Evolutionary conservation across 768 basidiomycete species (phyloP).

Genomic region (Paxillus rubicundulus): DNA sequence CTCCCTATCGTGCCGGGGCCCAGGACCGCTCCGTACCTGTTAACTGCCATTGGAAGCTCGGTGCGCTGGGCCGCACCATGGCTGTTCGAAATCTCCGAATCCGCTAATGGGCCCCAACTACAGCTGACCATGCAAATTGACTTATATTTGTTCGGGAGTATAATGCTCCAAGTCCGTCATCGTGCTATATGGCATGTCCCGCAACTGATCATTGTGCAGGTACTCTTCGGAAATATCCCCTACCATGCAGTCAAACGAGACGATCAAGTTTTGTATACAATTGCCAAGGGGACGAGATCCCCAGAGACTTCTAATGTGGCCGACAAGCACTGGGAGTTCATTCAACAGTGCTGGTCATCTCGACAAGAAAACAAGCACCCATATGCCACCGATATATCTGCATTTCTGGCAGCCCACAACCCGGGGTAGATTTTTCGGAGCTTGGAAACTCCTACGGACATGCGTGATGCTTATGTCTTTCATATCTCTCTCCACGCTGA

Average conservation of each 20-base stretch:
- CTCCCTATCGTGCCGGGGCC: slow-evolving; percentile 28
- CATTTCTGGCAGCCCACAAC: no score
- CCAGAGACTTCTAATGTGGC: neutral
- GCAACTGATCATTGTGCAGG: slow-evolving; percentile 17
- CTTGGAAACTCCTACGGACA: no score
- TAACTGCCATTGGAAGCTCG: slow-evolving; percentile 41
- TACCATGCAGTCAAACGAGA: slow-evolving; percentile 23
- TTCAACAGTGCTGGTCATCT: slow-evolving; percentile 27
- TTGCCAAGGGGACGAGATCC: slow-evolving; percentile 14
- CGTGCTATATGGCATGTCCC: neutral
- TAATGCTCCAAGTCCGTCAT: slow-evolving; percentile 27
- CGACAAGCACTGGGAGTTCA: slow-evolving; percentile 16
- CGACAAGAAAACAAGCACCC: slow-evolving; percentile 1
- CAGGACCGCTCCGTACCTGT: slow-evolving; percentile 21
- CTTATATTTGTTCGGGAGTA: slow-evolving; percentile 41
- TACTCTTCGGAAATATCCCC: slow-evolving; percentile 22
- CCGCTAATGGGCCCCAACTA: slow-evolving; percentile 18
- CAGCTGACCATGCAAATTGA: slow-evolving; percentile 31
- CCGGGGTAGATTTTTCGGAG: no score
- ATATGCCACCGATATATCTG: no score
- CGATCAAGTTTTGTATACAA: slow-evolving; percentile 21
- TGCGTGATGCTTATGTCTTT: no score
- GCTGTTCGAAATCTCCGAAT: slow-evolving; percentile 34
- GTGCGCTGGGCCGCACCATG: slow-evolving; percentile 48
- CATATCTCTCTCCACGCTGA: no score